phyloP scores from a whole-genome alignment of 805 yeast species.

The Saitoella complicata region DNA sequence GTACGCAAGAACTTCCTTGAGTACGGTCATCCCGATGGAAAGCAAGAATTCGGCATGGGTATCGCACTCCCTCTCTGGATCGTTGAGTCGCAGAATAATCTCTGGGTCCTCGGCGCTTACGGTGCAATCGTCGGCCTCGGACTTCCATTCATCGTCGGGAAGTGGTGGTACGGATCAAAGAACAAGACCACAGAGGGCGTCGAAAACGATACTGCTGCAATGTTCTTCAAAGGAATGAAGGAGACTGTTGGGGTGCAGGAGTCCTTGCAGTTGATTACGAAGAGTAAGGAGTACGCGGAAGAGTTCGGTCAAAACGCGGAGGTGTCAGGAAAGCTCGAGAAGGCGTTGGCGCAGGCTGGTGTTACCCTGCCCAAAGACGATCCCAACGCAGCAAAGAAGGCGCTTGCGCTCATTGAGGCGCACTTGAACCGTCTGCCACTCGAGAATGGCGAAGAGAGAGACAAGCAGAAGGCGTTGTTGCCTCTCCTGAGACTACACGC shows the following conservation, averaged over 20 bases:
- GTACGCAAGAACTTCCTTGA: conserved; percentile 65
- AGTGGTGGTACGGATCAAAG: conserved; percentile 81
- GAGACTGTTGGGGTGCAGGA: conserved; percentile 38
- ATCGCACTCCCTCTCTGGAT: conserved; percentile 87
- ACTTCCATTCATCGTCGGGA: conserved; percentile 64
- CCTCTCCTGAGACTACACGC: conserved; percentile 42
- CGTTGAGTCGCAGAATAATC: conserved; percentile 66
- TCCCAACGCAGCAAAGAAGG: conserved; percentile 31
- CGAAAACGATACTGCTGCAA: conserved; percentile 67
- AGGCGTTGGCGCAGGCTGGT: conserved; percentile 38
- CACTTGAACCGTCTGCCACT: not conserved
- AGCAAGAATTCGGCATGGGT: conserved; percentile 77
- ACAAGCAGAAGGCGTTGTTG: conserved; percentile 12
- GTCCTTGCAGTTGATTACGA: conserved; percentile 41
- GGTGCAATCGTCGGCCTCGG: conserved; percentile 57
- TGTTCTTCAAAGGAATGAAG: conserved; percentile 52
- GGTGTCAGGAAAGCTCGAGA: conserved; percentile 29
- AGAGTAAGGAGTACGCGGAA: conserved; percentile 49
- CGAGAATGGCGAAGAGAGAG: not conserved
- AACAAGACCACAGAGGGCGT: conserved; percentile 69
- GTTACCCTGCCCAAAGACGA: conserved; percentile 32
- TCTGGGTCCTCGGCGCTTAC: conserved; percentile 48
- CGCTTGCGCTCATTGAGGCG: conserved; percentile 20
- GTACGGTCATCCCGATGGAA: conserved; percentile 98
- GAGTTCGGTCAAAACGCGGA: conserved; percentile 26